These are phyloP conservation scores for Phoma herbarum DNA, from an alignment of 2,329 filamentous ascomycete species.

Conservation along the genomic window DNA sequence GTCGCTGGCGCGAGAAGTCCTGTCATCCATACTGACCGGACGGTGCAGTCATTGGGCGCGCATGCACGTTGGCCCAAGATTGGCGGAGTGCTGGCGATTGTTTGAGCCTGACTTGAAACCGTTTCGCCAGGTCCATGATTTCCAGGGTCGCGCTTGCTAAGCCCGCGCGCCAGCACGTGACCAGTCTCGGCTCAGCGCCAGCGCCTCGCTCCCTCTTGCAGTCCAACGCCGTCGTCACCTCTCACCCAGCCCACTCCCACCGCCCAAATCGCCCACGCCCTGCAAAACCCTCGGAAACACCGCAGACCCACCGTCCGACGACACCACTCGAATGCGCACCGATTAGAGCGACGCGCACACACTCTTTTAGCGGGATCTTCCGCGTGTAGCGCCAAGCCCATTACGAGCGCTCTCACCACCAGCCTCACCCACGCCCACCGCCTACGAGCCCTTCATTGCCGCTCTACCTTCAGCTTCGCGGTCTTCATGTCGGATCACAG, in stretches of 20 bases:
- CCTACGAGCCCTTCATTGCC: slow-evolving; percentile 17
- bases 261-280: slow-evolving; percentile 11
- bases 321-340: slow-evolving; percentile 43
- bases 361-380: slow-evolving; percentile 41
- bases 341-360: slow-evolving; percentile 34
- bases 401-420: slow-evolving; percentile 31
- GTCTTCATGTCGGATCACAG: slow-evolving; percentile 48
- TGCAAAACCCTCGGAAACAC: slow-evolving; percentile 10
- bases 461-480: slow-evolving; percentile 24
- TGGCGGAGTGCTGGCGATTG: slow-evolving; percentile 13
- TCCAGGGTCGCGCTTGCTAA: not conserved
- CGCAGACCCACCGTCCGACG: slow-evolving; percentile 17
- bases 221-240: slow-evolving; percentile 21
- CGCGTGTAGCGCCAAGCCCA: slow-evolving; percentile 42
- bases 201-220: not conserved
- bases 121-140: slow-evolving; percentile 1
- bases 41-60: slow-evolving; percentile 30
- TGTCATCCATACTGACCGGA: slow-evolving; percentile 47
- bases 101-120: slow-evolving; percentile 22
- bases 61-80: slow-evolving; percentile 12
- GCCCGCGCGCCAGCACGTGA: slow-evolving; percentile 13
- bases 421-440: slow-evolving; percentile 28
- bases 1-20: slow-evolving; percentile 28
- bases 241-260: slow-evolving; percentile 17
- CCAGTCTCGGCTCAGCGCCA: not conserved